A percentile compares a stretch with the other conserved stretches of the same genome.
phyloP scores from a whole-genome alignment of 1,284 basidiomycete genomes.

The Singerocomus inundabilis region DNA sequence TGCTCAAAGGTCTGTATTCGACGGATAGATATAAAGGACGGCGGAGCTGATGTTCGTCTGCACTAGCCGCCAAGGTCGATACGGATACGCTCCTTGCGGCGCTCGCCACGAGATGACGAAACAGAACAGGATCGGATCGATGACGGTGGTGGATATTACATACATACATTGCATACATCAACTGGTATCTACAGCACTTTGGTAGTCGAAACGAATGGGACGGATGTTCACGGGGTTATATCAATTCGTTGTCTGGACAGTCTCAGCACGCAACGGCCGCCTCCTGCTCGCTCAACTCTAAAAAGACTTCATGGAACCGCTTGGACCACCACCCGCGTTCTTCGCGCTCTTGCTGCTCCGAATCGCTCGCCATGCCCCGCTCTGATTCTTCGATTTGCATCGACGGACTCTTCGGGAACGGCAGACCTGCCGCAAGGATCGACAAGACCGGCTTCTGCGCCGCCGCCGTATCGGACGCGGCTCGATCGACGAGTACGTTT shows the following conservation, averaged over 20 bases:
- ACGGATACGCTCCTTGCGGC: constrained; percentile 74
- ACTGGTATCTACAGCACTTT: constrained; percentile 10
- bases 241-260: not conserved
- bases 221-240: not conserved
- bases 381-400: constrained; percentile 45
- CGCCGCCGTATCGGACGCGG: constrained; percentile 37
- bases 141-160: too few relatives aligned
- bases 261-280: not conserved
- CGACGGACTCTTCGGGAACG: constrained; percentile 68
- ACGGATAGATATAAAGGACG: too few relatives aligned
- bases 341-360: constrained; percentile 56
- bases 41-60: too few relatives aligned
- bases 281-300: constrained; percentile 44
- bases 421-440: constrained; percentile 57
- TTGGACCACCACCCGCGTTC: constrained; percentile 79
- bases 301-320: constrained; percentile 67
- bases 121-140: not conserved
- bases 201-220: too few relatives aligned
- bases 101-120: constrained; percentile 58
- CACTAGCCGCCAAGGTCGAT: constrained; percentile 72
- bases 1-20: constrained; percentile 65
- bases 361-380: constrained; percentile 27
- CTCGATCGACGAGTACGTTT: constrained; percentile 32
- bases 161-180: not conserved
- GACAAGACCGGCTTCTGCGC: constrained; percentile 49